phyloP scores from a whole-genome alignment of 1,139 yeast species.

The Suhomyces panamericanus region DNA sequence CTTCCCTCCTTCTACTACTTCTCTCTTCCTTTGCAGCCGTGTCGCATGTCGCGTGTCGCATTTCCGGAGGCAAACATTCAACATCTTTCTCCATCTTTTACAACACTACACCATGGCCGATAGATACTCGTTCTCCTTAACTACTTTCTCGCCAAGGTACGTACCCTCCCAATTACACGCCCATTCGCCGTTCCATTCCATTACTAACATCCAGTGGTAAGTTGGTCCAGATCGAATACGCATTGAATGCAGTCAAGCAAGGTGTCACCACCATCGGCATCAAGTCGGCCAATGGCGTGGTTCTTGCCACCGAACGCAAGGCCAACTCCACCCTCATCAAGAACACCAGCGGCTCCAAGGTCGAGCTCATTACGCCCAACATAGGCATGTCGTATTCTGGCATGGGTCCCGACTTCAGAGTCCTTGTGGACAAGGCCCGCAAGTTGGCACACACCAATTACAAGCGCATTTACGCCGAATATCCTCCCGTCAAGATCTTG shows the following conservation, averaged over 20 bases:
- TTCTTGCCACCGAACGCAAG: constrained; percentile 94
- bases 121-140: constrained; percentile 94
- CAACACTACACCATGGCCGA: constrained; percentile 69
- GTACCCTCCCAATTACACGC: constrained; percentile 26
- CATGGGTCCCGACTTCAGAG: constrained; percentile 98
- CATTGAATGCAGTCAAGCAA: constrained; percentile 94
- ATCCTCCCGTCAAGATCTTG: constrained; percentile 93
- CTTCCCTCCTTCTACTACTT: neutral
- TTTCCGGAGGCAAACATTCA: constrained; percentile 14
- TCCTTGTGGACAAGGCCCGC: constrained; percentile 89
- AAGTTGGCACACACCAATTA: constrained; percentile 91
- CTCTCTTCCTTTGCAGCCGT: constrained; percentile 1
- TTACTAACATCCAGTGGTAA: constrained; percentile 66
- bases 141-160: constrained; percentile 94
- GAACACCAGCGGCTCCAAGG: constrained; percentile 73
- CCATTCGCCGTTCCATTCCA: neutral
- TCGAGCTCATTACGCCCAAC: constrained; percentile 86
- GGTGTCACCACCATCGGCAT: constrained; percentile 98
- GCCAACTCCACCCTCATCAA: constrained; percentile 77
- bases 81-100: constrained; percentile 5
- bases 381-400: constrained; percentile 97
- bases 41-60: constrained; percentile 7
- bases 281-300: constrained; percentile 94
- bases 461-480: constrained; percentile 90
- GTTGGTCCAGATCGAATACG: constrained; percentile 96